Evolutionary conservation across 2,329 filamentous ascomycete genomes (phyloP).

Genomic region (Fusarium transvaalense): DNA sequence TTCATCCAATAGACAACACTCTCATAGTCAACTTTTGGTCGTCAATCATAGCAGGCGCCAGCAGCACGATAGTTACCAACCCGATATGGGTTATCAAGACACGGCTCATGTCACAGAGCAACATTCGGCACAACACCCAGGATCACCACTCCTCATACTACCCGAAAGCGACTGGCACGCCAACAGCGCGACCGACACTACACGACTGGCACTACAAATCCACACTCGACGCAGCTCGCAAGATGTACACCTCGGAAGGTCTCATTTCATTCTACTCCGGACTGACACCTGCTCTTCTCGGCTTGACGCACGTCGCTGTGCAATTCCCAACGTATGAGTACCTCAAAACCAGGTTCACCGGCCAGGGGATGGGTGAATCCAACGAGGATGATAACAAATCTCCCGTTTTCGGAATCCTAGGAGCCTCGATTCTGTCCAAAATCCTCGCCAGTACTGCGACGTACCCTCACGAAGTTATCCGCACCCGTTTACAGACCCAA

Average conservation of each 20-base stretch:
- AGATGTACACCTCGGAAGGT: constrained; percentile 95
- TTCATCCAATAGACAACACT: constrained; percentile 70
- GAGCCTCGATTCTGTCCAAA: constrained; percentile 93
- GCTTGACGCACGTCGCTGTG: constrained; percentile 93
- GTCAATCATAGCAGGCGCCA: constrained; percentile 89
- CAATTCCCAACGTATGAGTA: constrained; percentile 98
- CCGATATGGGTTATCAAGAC: constrained; percentile 99
- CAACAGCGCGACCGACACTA: constrained; percentile 66
- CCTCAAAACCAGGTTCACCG: constrained; percentile 90
- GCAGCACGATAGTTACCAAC: constrained; percentile 94
- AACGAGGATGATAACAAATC: constrained; percentile 55
- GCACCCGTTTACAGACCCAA: constrained; percentile 94
- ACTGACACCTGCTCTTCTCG: constrained; percentile 89
- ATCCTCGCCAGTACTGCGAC: constrained; percentile 93
- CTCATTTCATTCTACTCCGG: constrained; percentile 94
- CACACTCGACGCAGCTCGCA: constrained; percentile 90
- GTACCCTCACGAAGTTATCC: constrained; percentile 96
- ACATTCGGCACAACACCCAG: constrained; percentile 55
- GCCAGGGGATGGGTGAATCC: constrained; percentile 84
- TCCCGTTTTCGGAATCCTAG: constrained; percentile 86
- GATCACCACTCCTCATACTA: constrained; percentile 58
- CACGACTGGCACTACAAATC: constrained; percentile 93
- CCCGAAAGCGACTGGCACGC: constrained; percentile 65
- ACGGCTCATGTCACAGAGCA: constrained; percentile 92
- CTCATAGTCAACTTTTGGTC: constrained; percentile 88